Conservation (phyloP, 331 rosid species). For the Acacia concinna region DNA sequence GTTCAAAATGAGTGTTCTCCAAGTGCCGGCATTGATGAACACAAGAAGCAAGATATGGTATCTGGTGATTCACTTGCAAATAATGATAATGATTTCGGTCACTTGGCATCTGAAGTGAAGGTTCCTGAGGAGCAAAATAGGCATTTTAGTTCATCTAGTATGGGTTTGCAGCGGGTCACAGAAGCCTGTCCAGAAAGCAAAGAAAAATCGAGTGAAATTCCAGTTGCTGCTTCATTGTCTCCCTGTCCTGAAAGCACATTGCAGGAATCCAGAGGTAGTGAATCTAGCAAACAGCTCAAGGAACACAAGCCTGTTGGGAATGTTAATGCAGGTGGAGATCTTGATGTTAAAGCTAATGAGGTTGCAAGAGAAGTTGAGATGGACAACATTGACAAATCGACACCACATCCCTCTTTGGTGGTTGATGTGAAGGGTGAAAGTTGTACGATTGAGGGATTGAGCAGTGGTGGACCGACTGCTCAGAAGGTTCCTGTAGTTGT, state of each 20-base stretch:
- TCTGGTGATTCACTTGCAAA: slow-evolving; percentile 31
- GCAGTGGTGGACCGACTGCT: slow-evolving; percentile 20
- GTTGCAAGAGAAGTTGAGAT: slow-evolving; percentile 41
- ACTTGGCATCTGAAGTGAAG: slow-evolving; percentile 29
- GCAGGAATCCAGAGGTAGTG: slow-evolving; percentile 36
- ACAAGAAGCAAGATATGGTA: slow-evolving; percentile 27
- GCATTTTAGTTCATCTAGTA: slow-evolving; percentile 31
- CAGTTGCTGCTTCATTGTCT: slow-evolving; percentile 21
- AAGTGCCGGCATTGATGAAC: slow-evolving; percentile 20
- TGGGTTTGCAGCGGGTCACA: slow-evolving; percentile 18
- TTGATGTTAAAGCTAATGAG: slow-evolving; percentile 29
- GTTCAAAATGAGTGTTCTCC: slow-evolving; percentile 39
- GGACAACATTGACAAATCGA: slow-evolving; percentile 34
- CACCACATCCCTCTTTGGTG: slow-evolving; percentile 33
- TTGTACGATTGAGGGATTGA: slow-evolving; percentile 25
- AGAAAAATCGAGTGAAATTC: slow-evolving; percentile 35
- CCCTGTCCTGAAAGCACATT: slow-evolving; percentile 25
- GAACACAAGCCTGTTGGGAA: slow-evolving; percentile 35
- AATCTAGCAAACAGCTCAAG: slow-evolving; percentile 30
- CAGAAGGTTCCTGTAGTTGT: slow-evolving; percentile 33
- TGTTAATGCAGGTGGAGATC: slow-evolving; percentile 25
- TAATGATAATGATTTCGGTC: slow-evolving; percentile 27
- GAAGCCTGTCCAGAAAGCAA: slow-evolving; percentile 30
- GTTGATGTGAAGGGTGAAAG: slow-evolving; percentile 28
- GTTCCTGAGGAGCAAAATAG: slow-evolving; percentile 21